These are phyloP conservation scores for Pichia nanzhaoensis DNA, from an alignment of 805 yeast genomes.

Conservation along the genomic window DNA sequence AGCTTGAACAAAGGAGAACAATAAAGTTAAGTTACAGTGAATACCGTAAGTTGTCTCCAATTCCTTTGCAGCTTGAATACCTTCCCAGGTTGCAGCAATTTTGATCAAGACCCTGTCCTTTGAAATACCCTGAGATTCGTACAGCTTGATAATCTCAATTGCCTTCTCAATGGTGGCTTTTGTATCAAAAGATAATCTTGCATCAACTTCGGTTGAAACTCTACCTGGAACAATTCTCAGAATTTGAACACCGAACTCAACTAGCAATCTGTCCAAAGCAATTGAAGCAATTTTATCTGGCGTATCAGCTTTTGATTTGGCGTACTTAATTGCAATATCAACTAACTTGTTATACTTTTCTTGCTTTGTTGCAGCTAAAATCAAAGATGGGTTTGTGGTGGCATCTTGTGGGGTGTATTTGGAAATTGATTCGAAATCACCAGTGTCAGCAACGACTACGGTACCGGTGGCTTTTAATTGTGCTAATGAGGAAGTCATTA, in stretches of 20 bases:
- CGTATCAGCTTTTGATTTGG: constrained; percentile 53
- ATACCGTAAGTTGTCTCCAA: constrained; percentile 85
- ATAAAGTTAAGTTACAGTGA: constrained; percentile 91
- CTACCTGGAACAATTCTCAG: constrained; percentile 96
- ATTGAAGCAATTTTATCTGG: constrained; percentile 64
- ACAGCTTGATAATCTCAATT: constrained; percentile 77
- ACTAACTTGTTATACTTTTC: constrained; percentile 82
- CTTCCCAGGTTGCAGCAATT: constrained; percentile 98
- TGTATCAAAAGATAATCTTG: constrained; percentile 93
- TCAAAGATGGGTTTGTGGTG: constrained; percentile 97
- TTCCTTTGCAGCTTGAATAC: constrained; percentile 97
- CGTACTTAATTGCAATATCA: constrained; percentile 86
- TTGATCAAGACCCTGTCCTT: constrained; percentile 92
- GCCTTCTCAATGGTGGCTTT: constrained; percentile 94
- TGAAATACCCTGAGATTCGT: constrained; percentile 75
- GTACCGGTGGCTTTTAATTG: constrained; percentile 94
- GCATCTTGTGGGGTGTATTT: constrained; percentile 99
- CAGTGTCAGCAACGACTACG: constrained; percentile 95
- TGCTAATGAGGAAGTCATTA: constrained; percentile 74
- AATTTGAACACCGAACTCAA: constrained; percentile 93
- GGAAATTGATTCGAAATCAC: constrained; percentile 97
- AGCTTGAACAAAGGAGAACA: constrained; percentile 95
- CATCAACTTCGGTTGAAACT: constrained; percentile 98
- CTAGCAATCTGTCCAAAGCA: constrained; percentile 88
- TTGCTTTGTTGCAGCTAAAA: constrained; percentile 91